These are phyloP conservation scores for Lasiosphaeriaceae sp. DNA, from an alignment of 495 filamentous ascomycete species.

Conservation along the genomic window DNA sequence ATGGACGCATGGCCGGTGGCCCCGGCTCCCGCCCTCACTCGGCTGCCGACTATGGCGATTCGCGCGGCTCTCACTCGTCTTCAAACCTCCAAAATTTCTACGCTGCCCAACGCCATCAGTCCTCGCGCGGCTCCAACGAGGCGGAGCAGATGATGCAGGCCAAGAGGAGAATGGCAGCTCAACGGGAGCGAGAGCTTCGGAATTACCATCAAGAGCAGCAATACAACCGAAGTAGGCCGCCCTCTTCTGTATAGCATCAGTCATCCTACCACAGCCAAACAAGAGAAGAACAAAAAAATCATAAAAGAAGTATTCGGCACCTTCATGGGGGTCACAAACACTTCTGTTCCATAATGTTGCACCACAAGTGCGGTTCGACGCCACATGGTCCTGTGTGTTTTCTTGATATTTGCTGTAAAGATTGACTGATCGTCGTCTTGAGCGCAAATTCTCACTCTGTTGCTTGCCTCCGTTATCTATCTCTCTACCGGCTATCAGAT, in stretches of 20 bases:
- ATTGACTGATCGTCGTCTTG: constrained; percentile 11
- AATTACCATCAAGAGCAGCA: constrained; percentile 99
- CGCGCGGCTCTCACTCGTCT: constrained; percentile 66
- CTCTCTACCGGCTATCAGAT: background rate
- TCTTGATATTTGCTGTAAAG: constrained; percentile 29
- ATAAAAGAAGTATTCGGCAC: constrained; percentile 30
- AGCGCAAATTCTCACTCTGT: background rate
- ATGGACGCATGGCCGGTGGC: constrained; percentile 40
- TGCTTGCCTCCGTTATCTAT: constrained; percentile 2
- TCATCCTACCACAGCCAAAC: constrained; percentile 51
- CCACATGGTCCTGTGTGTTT: constrained; percentile 33
- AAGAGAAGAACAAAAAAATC: constrained; percentile 33
- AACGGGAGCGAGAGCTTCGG: constrained; percentile 96
- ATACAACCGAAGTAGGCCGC: constrained; percentile 93
- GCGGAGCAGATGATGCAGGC: constrained; percentile 98
- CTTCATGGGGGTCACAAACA: constrained; percentile 20
- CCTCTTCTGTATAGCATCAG: constrained; percentile 56
- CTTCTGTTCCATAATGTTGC: constrained; percentile 27
- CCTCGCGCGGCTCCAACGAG: constrained; percentile 78
- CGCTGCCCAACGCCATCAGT: constrained; percentile 86
- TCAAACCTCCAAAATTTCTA: constrained; percentile 92
- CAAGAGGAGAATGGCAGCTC: constrained; percentile 96
- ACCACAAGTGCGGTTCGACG: constrained; percentile 40
- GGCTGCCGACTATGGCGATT: constrained; percentile 69
- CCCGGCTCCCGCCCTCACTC: constrained; percentile 70